Evolutionary conservation across 345 rosid genomes (phyloP), one percentile per base, ranked within the genome.

Genomic region (Linum trigynum): DNA sequence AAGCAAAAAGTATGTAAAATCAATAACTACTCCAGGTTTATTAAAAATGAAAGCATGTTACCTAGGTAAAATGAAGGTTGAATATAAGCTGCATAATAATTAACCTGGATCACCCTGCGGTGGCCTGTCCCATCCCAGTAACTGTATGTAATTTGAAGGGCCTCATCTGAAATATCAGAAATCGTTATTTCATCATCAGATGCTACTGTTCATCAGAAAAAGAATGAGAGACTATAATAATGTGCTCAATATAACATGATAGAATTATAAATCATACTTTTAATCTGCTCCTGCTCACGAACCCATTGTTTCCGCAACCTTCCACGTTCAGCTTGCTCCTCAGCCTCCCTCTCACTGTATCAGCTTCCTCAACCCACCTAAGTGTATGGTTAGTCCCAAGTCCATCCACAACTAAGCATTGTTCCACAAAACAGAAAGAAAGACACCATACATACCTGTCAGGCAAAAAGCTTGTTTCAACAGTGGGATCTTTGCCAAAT

Each of bases 121-220:
- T 95, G 99, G 39, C 98, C 99, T 4, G 96, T 81, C 65, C 99
- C 99, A 81, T 95, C 99, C 98, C 98, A 95, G 75, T 95, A 91
- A 73, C 98, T 95, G 83, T 95, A 95, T 69, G 99, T 95, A 63
- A 95, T 95, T 83, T 87, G 60, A 71, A 95, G 90, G 71, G 96
- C 90, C 78, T 95, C 99, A 68, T 82, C 99, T 95, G 82, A 71
- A 71, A 66, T 39, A 74, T 14, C 73, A 35, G 3, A 38, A 48
- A 42, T 32, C 69, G 10, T 32, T 51, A 15, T 32, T 45, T 79
- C 67, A 75, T 67, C 12, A 58, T 59, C n/a, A 45, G 32, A 57
- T 16, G 63, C 1, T 1, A 23, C 32, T 0, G 32, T 51, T 43
- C 37, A 38, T 7, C 7, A 17, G 5, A 38, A 40, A 4, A 55